These are phyloP conservation scores for Quercus glauca DNA, from an alignment of 306 rosid species.

Conservation along the genomic window DNA sequence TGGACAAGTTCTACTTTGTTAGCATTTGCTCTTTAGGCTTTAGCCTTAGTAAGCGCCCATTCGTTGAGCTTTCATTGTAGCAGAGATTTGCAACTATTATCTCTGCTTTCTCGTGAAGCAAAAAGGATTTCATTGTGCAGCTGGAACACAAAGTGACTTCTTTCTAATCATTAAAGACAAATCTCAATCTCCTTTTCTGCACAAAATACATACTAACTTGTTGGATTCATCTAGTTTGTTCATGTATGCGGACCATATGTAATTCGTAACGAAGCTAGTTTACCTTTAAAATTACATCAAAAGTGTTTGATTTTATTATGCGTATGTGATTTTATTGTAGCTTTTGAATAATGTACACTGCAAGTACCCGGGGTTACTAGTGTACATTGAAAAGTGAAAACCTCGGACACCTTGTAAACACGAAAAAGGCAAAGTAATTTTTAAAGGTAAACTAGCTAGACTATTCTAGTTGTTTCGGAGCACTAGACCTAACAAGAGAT, in stretches of 20 bases:
- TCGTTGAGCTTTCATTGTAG: slow-evolving; percentile 13
- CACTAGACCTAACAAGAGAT: no score
- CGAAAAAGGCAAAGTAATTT: no score
- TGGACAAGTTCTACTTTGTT: background rate
- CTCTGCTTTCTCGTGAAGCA: background rate
- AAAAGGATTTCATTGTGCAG: slow-evolving; percentile 9
- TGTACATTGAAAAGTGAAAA: no score
- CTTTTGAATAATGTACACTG: no score
- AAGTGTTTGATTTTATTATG: background rate
- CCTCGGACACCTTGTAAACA: no score
- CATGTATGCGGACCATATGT: background rate
- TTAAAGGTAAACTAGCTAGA: no score
- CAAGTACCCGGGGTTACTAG: no score
- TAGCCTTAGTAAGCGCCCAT: slow-evolving; percentile 34
- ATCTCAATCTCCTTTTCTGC: background rate
- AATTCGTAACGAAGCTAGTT: background rate
- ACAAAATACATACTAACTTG: background rate
- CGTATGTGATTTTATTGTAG: no score
- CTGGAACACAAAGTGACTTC: slow-evolving; percentile 26
- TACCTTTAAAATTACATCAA: background rate
- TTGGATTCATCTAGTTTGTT: background rate
- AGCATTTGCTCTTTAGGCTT: slow-evolving; percentile 17
- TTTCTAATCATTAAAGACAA: background rate
- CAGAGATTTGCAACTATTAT: slow-evolving; percentile 21
- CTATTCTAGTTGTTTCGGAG: no score